Evolutionary conservation across 305 asterid genomes (phyloP), one percentile per base, ranked within the genome.

Genomic region (Fraxinus floribunda): DNA sequence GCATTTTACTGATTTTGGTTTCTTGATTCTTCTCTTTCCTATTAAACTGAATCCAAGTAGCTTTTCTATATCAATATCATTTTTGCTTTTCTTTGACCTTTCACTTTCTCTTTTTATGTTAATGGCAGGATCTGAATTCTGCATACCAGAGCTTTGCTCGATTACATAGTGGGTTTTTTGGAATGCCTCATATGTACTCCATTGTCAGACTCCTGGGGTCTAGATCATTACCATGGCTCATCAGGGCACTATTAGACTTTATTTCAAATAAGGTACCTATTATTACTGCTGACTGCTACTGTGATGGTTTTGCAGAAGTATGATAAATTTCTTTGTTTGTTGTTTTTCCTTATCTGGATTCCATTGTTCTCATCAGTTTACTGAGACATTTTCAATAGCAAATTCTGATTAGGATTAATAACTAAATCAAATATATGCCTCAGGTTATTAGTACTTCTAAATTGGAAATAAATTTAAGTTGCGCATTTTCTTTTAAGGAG

Each of bases 101-200:
- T 52, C 76, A 36, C 79, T 72, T 83, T 71, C 71, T 29, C 41
- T 78, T 78, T 75, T 85, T 73, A 81, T 78, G 77, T 62, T 68
- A 71, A 83, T 41, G 70, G 79, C 85, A 96, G 99, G 99, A 92
- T 83, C 89, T 96, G 78, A 93, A 96, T 90, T 89, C 98, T 88
- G 99, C 99, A n/a, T 91, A 94, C 89, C 98, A 96, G 88, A 93
- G 93, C 90, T 94, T 94, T 85, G 98, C 98, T 77, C 91, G 97
- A 80, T 85, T 96, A 74, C 97, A 96, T 88, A 91, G 98, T 85
- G 95, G 95, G 10, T 94, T 94, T 87, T 96, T 96, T 79, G 99
- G 99, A 84, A 89, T 92, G 87, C 95, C 98, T 88, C 99, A 94
- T 89, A 93, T 94, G 97, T 88, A 89, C 83, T 92, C 98, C 81